phyloP scores from a whole-genome alignment of 2,329 filamentous ascomycete genomes.

The Blastomyces silverae region DNA sequence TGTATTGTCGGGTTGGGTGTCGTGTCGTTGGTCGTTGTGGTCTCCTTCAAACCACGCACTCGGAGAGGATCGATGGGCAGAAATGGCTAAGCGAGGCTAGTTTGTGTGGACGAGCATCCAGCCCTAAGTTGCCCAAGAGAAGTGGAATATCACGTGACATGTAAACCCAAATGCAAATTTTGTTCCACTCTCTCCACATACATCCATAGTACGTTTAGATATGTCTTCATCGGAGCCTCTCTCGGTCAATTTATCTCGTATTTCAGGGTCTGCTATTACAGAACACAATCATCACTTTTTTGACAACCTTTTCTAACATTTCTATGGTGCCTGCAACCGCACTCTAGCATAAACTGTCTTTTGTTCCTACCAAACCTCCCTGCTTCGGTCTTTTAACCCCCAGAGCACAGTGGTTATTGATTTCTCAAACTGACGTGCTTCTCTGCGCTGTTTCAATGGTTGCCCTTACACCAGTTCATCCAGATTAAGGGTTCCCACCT shows the following conservation, averaged over 20 bases:
- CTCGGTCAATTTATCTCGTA: not conserved
- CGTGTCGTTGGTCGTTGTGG: conserved; percentile 31
- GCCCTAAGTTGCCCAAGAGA: conserved; percentile 36
- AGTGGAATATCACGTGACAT: conserved; percentile 26
- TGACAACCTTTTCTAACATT: not conserved
- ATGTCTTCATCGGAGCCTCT: not conserved
- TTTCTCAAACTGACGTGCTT: too few relatives aligned
- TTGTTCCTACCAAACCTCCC: not conserved
- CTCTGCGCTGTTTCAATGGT: too few relatives aligned
- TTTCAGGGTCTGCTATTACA: not conserved
- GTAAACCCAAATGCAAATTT: not conserved
- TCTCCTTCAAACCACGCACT: conserved; percentile 36
- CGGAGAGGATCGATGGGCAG: conserved; percentile 21
- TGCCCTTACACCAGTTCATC: too few relatives aligned
- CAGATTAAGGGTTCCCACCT: too few relatives aligned
- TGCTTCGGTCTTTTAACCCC: not conserved
- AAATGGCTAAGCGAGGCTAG: conserved; percentile 38
- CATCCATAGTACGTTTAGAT: too few relatives aligned
- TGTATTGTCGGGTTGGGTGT: conserved; percentile 44
- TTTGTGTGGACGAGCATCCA: conserved; percentile 36
- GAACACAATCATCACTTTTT: not conserved
- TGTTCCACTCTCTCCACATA: not conserved
- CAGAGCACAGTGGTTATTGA: too few relatives aligned
- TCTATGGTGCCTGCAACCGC: not conserved
- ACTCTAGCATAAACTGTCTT: not conserved